Percentiles rank a stretch among this genome's conserved stretches.
phyloP scores from a whole-genome alignment of 768 basidiomycete genomes.

The Lactarius sanguifluus region DNA sequence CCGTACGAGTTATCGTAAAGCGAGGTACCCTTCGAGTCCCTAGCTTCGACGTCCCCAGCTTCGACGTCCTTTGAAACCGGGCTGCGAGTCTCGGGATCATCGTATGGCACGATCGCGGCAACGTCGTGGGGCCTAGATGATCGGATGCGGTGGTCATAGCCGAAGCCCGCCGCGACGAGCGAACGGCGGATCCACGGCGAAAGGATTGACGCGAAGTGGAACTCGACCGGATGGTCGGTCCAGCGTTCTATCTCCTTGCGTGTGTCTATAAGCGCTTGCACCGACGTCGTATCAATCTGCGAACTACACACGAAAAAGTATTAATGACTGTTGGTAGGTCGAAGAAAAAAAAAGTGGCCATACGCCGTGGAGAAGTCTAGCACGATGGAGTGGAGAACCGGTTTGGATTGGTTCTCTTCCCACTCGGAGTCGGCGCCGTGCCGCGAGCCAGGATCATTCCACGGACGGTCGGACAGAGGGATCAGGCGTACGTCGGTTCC shows the following conservation, averaged over 20 bases:
- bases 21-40: not conserved
- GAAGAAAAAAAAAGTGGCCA: conserved; percentile 32
- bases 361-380: conserved; percentile 87
- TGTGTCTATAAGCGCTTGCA: conserved; percentile 89
- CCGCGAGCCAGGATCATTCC: conserved; percentile 89
- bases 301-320: conserved; percentile 45
- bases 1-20: conserved; percentile 23
- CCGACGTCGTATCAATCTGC: conserved; percentile 88
- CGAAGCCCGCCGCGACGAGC: conserved; percentile 88
- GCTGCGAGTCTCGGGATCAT: conserved; percentile 41
- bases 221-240: conserved; percentile 78
- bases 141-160: conserved; percentile 54
- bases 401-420: conserved; percentile 55
- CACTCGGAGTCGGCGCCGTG: conserved; percentile 48
- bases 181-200: conserved; percentile 94
- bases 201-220: conserved; percentile 91
- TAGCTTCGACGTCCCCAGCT: conserved; percentile 8
- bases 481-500: conserved; percentile 72
- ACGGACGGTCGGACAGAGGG: conserved; percentile 71
- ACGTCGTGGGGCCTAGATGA: conserved; percentile 53
- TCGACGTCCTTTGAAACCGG: conserved; percentile 28
- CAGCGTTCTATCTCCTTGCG: conserved; percentile 86
- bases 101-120: conserved; percentile 73
- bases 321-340: conserved; percentile 1
- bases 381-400: conserved; percentile 80